Conservation (phyloP, 1,284 basidiomycete genomes). For the Ganoderma boninense region DNA sequence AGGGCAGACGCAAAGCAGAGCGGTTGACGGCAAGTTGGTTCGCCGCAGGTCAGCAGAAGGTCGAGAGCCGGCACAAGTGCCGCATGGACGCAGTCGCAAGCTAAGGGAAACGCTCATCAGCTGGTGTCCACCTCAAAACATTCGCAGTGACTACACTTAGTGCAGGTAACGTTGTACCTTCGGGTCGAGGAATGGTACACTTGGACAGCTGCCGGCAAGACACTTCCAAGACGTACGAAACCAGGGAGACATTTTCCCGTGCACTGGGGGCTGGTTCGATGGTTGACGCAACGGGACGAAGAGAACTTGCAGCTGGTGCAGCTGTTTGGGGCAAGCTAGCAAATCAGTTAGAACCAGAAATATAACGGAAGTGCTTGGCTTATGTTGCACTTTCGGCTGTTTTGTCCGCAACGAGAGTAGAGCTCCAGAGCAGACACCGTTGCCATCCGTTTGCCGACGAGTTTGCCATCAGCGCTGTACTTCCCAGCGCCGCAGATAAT, state of each 20-base stretch:
- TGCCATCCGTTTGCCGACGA: conserved; percentile 67
- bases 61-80: conserved; percentile 71
- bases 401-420: conserved; percentile 81
- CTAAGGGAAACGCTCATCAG: conserved; percentile 44
- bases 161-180: conserved; percentile 76
- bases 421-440: conserved; percentile 77
- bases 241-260: conserved; percentile 82
- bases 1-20: conserved; percentile 80
- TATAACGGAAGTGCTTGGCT: conserved; percentile 40
- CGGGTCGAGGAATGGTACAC: conserved; percentile 75
- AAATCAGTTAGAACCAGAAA: conserved; percentile 11
- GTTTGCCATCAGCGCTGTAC: conserved; percentile 67
- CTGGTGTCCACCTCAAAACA: conserved; percentile 4
- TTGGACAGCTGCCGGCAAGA: conserved; percentile 68
- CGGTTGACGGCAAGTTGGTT: conserved; percentile 72
- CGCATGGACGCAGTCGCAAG: conserved; percentile 79
- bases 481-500: conserved; percentile 67
- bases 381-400: conserved; percentile 81
- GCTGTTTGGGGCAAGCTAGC: conserved; percentile 77
- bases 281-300: conserved; percentile 72
- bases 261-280: conserved; percentile 73
- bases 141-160: conserved; percentile 48
- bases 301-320: conserved; percentile 81
- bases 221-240: conserved; percentile 70
- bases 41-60: conserved; percentile 78